phyloP scores from a whole-genome alignment of 768 basidiomycete species.

The Clathrus columnatus region DNA sequence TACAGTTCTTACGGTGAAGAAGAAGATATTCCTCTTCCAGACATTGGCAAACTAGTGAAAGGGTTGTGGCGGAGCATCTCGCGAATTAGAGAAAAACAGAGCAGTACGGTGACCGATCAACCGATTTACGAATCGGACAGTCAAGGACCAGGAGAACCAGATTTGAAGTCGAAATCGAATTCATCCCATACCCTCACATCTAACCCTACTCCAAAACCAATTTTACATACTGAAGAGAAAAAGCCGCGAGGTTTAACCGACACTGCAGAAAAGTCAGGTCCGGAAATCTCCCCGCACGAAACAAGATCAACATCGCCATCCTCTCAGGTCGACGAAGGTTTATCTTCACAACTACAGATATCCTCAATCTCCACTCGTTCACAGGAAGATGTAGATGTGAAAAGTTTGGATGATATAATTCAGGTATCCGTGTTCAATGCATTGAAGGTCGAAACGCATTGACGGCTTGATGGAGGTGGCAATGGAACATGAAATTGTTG shows the following conservation, averaged over 20 bases:
- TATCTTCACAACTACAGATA: not conserved
- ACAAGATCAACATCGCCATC: not conserved
- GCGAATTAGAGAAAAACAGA: not conserved
- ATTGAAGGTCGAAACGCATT: not conserved
- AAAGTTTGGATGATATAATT: not conserved
- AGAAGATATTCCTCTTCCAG: slow-evolving; percentile 5
- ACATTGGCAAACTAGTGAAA: slow-evolving; percentile 8
- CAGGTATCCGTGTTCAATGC: not conserved
- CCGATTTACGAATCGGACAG: not conserved
- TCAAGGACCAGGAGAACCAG: not conserved
- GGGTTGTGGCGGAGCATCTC: slow-evolving; percentile 5
- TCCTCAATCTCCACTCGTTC: not conserved
- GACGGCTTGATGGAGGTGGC: too few species aligned
- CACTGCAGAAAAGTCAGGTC: not conserved
- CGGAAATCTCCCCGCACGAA: not conserved
- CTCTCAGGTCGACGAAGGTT: not conserved
- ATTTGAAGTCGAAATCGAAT: not conserved
- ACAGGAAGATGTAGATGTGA: not conserved
- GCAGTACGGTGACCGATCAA: not conserved
- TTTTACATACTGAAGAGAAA: not conserved
- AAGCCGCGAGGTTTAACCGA: not conserved
- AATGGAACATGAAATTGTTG: not conserved
- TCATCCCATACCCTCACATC: not conserved
- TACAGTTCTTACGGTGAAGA: not conserved
- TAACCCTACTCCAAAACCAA: not conserved